These are phyloP conservation scores for Arabidopsis hybrid DNA, from an alignment of 441 rosid species.

Conservation along the genomic window DNA sequence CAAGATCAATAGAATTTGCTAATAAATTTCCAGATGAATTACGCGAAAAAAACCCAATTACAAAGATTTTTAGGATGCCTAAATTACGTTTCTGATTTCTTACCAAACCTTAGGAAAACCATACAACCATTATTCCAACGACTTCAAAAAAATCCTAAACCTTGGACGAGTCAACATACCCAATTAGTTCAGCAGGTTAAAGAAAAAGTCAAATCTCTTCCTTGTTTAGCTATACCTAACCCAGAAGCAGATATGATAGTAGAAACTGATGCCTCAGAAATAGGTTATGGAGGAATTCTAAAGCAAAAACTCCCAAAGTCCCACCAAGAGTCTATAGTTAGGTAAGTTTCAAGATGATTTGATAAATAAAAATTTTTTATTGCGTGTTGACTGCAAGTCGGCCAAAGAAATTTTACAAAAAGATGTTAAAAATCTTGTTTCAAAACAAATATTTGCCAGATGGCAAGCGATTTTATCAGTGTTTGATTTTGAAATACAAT, in stretches of 20 bases:
- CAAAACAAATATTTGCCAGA: constrained; percentile 1
- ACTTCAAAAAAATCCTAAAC: too few relatives aligned
- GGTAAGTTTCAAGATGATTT: constrained; percentile 17
- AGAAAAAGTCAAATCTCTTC: neutral
- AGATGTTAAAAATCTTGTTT: neutral
- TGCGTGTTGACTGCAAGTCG: neutral
- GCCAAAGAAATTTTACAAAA: constrained; percentile 6
- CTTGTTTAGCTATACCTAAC: neutral
- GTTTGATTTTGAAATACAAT: neutral
- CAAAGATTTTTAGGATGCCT: too few relatives aligned
- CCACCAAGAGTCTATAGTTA: neutral
- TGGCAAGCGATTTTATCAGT: neutral
- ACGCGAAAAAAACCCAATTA: too few relatives aligned
- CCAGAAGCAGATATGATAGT: neutral
- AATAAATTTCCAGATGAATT: too few relatives aligned
- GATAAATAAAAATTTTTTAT: neutral
- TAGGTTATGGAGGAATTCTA: neutral
- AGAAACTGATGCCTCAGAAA: neutral
- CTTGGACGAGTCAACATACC: too few relatives aligned
- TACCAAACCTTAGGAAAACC: too few relatives aligned
- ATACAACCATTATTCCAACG: too few relatives aligned
- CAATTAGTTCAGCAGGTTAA: neutral
- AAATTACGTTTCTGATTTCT: too few relatives aligned
- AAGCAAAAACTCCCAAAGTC: neutral
- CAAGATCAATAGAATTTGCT: too few relatives aligned